These are phyloP conservation scores for Artemisia argyi DNA, from an alignment of 129 eudicot species.

Conservation along the genomic window DNA sequence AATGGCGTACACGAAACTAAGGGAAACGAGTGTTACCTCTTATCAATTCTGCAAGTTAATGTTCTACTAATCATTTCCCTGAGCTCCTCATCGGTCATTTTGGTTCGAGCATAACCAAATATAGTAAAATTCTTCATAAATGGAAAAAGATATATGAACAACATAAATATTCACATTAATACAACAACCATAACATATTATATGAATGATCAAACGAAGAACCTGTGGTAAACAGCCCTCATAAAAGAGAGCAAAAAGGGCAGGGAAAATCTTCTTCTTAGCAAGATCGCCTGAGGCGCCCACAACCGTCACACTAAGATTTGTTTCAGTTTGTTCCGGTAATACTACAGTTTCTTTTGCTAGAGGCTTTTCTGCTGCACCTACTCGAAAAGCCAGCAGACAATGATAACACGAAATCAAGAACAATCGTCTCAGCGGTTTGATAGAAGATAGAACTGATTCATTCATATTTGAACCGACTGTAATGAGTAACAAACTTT, in stretches of 20 bases:
- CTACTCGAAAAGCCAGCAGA: slow-evolving; percentile 34
- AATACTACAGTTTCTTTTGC: slow-evolving; percentile 38
- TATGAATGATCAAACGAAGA: not conserved
- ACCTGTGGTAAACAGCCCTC: slow-evolving; percentile 90
- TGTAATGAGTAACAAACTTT: slow-evolving; percentile 22
- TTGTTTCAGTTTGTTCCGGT: slow-evolving; percentile 40
- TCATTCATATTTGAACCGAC: slow-evolving; percentile 26
- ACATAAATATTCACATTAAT: not conserved
- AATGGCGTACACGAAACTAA: not conserved
- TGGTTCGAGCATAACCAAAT: slow-evolving; percentile 85
- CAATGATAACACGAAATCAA: slow-evolving; percentile 36
- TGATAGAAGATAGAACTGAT: slow-evolving; percentile 12
- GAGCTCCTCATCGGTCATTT: slow-evolving; percentile 81
- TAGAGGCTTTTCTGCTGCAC: slow-evolving; percentile 50
- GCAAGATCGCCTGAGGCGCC: slow-evolving; percentile 99
- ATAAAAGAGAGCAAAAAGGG: slow-evolving; percentile 84
- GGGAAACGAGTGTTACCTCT: slow-evolving; percentile 42
- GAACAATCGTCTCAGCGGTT: slow-evolving; percentile 30
- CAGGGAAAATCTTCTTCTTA: slow-evolving; percentile 88
- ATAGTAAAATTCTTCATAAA: slow-evolving; percentile 60
- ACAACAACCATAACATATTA: not conserved
- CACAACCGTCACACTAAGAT: slow-evolving; percentile 69
- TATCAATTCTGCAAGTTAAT: slow-evolving; percentile 83
- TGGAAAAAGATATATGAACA: not conserved
- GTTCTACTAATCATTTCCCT: slow-evolving; percentile 81